Conservation (phyloP, 345 rosid genomes). For the Eucalyptus pauciflora region DNA sequence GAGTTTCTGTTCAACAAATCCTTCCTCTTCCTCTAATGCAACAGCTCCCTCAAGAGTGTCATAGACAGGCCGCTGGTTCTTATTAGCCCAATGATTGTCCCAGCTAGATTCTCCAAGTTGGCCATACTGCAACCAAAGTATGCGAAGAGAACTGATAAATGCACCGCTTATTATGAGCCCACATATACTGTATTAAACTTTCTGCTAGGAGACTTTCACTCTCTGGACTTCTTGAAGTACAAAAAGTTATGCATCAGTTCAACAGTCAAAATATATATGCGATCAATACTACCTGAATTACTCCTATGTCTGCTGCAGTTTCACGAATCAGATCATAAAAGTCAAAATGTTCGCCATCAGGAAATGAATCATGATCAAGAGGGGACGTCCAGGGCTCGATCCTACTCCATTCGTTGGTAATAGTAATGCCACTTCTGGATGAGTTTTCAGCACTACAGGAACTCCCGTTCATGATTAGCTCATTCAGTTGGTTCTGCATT, state of each 20-base stretch:
- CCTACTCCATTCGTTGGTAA: no score
- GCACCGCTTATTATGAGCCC: background rate
- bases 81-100: background rate
- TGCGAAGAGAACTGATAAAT: background rate
- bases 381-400: no score
- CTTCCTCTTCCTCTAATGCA: background rate
- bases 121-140: background rate
- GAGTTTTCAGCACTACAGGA: no score
- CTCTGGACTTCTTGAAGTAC: background rate
- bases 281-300: background rate
- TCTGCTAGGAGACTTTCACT: background rate
- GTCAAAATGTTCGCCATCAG: no score
- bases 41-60: background rate
- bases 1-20: background rate
- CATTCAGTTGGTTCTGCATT: no score
- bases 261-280: background rate
- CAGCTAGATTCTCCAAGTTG: background rate
- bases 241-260: background rate
- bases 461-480: no score
- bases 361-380: no score
- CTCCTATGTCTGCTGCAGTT: background rate
- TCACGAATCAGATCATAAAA: background rate
- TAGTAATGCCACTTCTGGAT: no score
- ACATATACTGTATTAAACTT: background rate
- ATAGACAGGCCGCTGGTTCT: background rate